These are phyloP conservation scores for Microsporum ferrugineum DNA, from an alignment of 2,329 filamentous ascomycete genomes.

Conservation along the genomic window DNA sequence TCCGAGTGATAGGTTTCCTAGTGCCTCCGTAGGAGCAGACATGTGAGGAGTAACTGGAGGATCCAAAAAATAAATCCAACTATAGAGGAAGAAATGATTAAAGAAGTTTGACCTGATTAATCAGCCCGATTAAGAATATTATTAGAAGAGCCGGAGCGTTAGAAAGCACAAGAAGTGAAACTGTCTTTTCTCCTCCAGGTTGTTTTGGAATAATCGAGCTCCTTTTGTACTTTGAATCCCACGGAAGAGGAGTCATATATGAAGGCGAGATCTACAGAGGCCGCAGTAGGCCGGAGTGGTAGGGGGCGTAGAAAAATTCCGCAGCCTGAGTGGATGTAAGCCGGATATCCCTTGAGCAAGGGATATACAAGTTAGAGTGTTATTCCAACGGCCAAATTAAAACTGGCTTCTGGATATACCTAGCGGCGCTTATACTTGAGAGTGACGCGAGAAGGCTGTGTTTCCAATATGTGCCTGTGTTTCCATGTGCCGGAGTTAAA, in stretches of 20 bases:
- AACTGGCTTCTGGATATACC: not conserved
- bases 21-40: conserved; percentile 31
- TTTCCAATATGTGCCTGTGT: not conserved
- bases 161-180: not conserved
- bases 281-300: not conserved
- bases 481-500: not conserved
- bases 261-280: not conserved
- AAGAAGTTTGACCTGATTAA: not conserved
- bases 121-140: not conserved
- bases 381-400: not conserved
- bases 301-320: not conserved
- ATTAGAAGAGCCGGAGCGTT: not conserved
- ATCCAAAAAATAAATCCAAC: not conserved
- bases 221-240: not conserved
- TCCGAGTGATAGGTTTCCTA: conserved; percentile 30
- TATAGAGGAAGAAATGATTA: not conserved
- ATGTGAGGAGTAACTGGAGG: conserved; percentile 17
- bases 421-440: not conserved
- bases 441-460: not conserved
- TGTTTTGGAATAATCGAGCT: not conserved
- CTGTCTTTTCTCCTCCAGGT: not conserved
- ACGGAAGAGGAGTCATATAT: not conserved
- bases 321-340: conserved; percentile 2
- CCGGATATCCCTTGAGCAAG: not conserved
- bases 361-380: not conserved